Conservation (phyloP, 495 filamentous ascomycete genomes). For the Polyplosphaeria fusca region DNA sequence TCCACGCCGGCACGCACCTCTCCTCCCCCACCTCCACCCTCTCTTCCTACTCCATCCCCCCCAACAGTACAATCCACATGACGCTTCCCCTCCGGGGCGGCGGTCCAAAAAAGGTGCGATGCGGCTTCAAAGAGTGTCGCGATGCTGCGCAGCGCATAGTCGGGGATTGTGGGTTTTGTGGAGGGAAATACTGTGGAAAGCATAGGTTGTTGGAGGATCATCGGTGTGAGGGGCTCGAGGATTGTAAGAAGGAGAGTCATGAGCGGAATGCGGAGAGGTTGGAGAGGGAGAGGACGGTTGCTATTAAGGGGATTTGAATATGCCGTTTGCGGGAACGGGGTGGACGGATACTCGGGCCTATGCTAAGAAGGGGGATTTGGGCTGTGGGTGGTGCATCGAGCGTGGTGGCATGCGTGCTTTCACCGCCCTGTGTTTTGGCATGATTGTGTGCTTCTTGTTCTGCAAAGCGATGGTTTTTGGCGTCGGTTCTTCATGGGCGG, state of each 20-base stretch:
- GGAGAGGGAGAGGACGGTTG: conserved; percentile 79
- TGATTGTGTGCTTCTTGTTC: too few relatives aligned
- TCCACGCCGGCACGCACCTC: conserved; percentile 51
- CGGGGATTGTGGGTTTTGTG: conserved; percentile 93
- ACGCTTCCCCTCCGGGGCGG: conserved; percentile 43
- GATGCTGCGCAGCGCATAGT: conserved; percentile 83
- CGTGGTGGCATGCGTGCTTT: too few relatives aligned
- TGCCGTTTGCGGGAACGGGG: too few relatives aligned
- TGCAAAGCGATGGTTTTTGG: too few relatives aligned
- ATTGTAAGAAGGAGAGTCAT: conserved; percentile 94
- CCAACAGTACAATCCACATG: conserved; percentile 45
- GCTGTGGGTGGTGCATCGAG: too few relatives aligned
- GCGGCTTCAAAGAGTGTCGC: conserved; percentile 85
- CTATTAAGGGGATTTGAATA: conserved; percentile 60
- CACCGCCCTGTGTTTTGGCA: too few relatives aligned
- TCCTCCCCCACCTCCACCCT: conserved; percentile 35
- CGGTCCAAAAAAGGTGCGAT: conserved; percentile 76
- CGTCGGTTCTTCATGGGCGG: too few relatives aligned
- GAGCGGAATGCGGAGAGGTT: conserved; percentile 89
- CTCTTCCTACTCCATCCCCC: conserved; percentile 41
- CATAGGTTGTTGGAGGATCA: conserved; percentile 92
- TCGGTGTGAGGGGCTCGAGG: conserved; percentile 87
- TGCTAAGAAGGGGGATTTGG: too few relatives aligned
- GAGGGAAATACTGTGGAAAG: conserved; percentile 88
- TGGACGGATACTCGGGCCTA: too few relatives aligned